phyloP scores from a whole-genome alignment of 2,329 filamentous ascomycete genomes.

The Aspergillus ustus region DNA sequence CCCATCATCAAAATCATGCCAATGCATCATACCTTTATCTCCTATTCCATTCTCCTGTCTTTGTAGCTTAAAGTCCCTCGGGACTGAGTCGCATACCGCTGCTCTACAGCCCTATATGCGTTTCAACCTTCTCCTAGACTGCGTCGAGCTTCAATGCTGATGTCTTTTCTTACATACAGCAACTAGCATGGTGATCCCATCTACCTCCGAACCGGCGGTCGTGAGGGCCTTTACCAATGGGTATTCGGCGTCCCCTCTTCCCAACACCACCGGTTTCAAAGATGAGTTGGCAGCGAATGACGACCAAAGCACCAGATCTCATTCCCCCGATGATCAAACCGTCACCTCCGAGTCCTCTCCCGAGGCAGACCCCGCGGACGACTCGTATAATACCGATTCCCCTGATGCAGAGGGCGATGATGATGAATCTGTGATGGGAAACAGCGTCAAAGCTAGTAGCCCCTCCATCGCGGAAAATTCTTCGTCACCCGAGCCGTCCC shows the following conservation, averaged over 20 bases:
- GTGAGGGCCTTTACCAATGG: slow-evolving; percentile 42
- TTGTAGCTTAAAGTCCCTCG: slow-evolving; percentile 30
- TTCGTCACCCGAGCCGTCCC: slow-evolving; percentile 72
- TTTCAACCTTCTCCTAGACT: slow-evolving; percentile 25
- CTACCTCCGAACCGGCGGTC: slow-evolving; percentile 41
- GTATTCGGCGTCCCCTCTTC: slow-evolving; percentile 32
- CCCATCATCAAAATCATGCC: slow-evolving; percentile 43
- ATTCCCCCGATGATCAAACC: slow-evolving; percentile 62
- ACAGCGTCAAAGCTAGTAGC: slow-evolving; percentile 59
- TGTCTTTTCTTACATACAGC: slow-evolving; percentile 40
- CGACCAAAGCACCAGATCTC: slow-evolving; percentile 78
- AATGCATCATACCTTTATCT: slow-evolving; percentile 41
- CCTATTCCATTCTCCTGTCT: slow-evolving; percentile 28
- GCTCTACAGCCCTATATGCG: slow-evolving; percentile 28
- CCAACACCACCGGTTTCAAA: slow-evolving; percentile 31
- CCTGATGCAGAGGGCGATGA: slow-evolving; percentile 52
- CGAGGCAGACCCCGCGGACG: slow-evolving; percentile 45
- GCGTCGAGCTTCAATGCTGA: slow-evolving; percentile 48
- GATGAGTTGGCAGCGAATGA: slow-evolving; percentile 53
- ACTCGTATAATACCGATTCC: slow-evolving; percentile 45
- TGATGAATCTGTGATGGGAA: slow-evolving; percentile 75
- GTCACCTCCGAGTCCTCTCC: slow-evolving; percentile 55
- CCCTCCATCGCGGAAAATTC: slow-evolving; percentile 63
- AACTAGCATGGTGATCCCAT: slow-evolving; percentile 53
- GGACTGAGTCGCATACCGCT: slow-evolving; percentile 41